Conservation (phyloP, 306 rosid species). For the Vigna radiata region DNA sequence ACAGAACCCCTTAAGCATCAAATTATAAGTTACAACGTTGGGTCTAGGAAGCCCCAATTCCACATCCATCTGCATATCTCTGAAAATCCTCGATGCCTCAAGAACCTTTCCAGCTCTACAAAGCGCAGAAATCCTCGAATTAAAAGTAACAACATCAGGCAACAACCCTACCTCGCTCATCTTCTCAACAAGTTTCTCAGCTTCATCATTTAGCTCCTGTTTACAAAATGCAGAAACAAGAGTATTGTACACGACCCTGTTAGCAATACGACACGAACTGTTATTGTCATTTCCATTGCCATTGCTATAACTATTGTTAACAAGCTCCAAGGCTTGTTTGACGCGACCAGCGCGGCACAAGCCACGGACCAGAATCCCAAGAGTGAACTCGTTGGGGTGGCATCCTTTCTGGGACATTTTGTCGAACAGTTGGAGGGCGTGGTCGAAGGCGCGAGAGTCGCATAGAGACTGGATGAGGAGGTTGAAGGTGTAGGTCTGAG, state of each 20-base stretch:
- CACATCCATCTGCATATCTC: slow-evolving; percentile 84
- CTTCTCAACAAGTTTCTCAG: slow-evolving; percentile 80
- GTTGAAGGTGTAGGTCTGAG: slow-evolving; percentile 81
- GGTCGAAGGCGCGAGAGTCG: slow-evolving; percentile 59
- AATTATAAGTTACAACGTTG: slow-evolving; percentile 67
- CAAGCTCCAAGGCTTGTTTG: slow-evolving; percentile 54
- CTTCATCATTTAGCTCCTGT: slow-evolving; percentile 67
- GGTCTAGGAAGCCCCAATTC: slow-evolving; percentile 86
- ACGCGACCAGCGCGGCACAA: slow-evolving; percentile 67
- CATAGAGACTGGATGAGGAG: slow-evolving; percentile 65
- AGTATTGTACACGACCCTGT: slow-evolving; percentile 76
- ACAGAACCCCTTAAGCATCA: slow-evolving; percentile 86
- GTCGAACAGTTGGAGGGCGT: slow-evolving; percentile 75
- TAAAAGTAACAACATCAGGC: slow-evolving; percentile 86
- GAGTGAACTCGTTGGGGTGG: slow-evolving; percentile 69
- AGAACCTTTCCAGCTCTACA: slow-evolving; percentile 72
- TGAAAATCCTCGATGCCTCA: slow-evolving; percentile 89
- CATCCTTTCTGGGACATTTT: slow-evolving; percentile 86
- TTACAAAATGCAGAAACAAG: slow-evolving; percentile 77
- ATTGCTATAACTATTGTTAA: background rate
- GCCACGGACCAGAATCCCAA: slow-evolving; percentile 85
- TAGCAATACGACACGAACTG: slow-evolving; percentile 17
- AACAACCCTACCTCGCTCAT: slow-evolving; percentile 68
- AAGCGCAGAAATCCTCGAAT: slow-evolving; percentile 90
- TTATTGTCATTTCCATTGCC: background rate